Percentiles rank a stretch among this genome's conserved stretches.
Conservation (phyloP, 768 basidiomycete species). For the Fomitopsis serialis region DNA sequence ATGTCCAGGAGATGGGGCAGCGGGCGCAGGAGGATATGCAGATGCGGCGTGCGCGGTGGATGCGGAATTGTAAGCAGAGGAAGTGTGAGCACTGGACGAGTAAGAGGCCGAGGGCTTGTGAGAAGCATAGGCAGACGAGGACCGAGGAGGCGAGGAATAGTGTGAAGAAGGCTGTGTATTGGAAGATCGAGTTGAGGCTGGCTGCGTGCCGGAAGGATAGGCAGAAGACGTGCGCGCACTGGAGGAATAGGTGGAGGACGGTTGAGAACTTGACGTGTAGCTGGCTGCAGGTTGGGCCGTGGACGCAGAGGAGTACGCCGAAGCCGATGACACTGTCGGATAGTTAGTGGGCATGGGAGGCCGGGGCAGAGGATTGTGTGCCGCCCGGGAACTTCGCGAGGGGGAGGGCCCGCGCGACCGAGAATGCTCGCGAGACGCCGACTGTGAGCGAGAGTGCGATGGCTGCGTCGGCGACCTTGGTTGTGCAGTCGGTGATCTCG, state of each 20-base stretch:
- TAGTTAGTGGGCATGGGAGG: constrained; percentile 15
- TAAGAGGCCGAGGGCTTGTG: too few relatives aligned
- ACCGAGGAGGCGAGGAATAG: background rate
- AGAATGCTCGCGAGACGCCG: background rate
- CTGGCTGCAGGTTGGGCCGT: background rate
- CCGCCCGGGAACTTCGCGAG: background rate
- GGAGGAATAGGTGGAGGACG: background rate
- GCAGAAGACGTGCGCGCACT: background rate
- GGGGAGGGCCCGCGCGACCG: constrained; percentile 7
- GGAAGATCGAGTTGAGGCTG: background rate
- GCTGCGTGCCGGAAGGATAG: background rate
- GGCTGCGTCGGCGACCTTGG: background rate
- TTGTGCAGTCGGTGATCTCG: background rate
- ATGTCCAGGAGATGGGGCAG: constrained; percentile 2
- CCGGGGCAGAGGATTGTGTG: constrained; percentile 20
- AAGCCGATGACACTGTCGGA: constrained; percentile 2
- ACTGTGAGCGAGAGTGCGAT: constrained; percentile 6
- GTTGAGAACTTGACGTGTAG: background rate
- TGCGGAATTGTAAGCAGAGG: constrained; percentile 3
- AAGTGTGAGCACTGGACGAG: background rate
- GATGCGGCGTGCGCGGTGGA: constrained; percentile 13
- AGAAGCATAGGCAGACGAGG: background rate
- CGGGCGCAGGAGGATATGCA: constrained; percentile 22
- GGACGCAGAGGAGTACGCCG: background rate
- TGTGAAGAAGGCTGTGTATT: background rate